Percentiles rank a stretch among this genome's conserved stretches.
These are phyloP conservation scores for Globisporangium cederbergense DNA, from an alignment of 352 stramenopile species.

Conservation along the genomic window DNA sequence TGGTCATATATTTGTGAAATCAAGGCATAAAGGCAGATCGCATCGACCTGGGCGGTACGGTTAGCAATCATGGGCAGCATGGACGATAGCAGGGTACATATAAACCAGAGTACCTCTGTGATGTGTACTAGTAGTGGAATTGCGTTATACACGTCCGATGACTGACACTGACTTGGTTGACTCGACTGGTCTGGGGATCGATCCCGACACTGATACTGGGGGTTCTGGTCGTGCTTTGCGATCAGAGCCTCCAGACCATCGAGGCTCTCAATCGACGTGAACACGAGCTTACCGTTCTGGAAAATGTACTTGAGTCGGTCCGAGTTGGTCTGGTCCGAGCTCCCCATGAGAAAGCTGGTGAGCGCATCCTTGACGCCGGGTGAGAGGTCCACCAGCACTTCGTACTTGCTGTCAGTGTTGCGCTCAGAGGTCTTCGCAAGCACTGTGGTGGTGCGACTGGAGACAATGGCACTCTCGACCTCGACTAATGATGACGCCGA, in stretches of 20 bases:
- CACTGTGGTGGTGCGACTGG: too few relatives aligned
- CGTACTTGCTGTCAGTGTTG: neutral
- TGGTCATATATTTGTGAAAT: neutral
- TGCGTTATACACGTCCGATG: neutral
- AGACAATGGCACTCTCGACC: neutral
- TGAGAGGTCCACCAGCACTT: neutral
- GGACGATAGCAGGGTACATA: too few relatives aligned
- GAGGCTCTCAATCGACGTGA: neutral
- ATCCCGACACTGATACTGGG: neutral
- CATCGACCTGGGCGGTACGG: neutral
- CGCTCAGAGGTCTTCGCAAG: too few relatives aligned
- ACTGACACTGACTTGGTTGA: neutral
- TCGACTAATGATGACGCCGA: neutral
- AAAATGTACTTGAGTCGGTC: neutral
- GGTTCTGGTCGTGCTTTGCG: neutral
- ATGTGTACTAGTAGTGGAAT: too few relatives aligned
- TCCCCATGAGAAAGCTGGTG: neutral
- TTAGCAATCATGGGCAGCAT: too few relatives aligned
- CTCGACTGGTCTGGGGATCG: neutral
- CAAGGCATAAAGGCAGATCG: neutral
- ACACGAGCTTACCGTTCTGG: neutral
- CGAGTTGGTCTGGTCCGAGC: neutral
- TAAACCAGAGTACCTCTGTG: too few relatives aligned
- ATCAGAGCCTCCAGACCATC: neutral
- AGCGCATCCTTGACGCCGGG: neutral